Evolutionary conservation across 2,329 filamentous ascomycete species (phyloP).

Genomic region (Botrytis fragariae): DNA sequence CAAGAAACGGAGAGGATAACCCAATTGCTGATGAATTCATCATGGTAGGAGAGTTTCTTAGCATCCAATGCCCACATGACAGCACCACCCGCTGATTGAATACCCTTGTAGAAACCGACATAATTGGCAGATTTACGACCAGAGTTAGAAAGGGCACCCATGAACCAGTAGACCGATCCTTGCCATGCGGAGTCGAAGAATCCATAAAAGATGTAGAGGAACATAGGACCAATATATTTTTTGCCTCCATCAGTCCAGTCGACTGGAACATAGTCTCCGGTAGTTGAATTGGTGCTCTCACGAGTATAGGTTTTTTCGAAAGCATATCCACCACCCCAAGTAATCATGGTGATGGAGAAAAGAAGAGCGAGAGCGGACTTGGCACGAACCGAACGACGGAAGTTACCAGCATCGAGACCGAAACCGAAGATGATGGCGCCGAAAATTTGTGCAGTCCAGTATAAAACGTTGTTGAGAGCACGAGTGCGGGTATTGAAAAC

Average conservation of each 20-base stretch:
- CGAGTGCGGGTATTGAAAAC: constrained; percentile 73
- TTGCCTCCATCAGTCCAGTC: constrained; percentile 65
- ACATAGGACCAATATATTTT: constrained; percentile 73
- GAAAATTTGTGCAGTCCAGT: constrained; percentile 76
- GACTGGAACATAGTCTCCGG: constrained; percentile 25
- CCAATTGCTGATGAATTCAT: constrained; percentile 75
- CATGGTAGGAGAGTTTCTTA: constrained; percentile 61
- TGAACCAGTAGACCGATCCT: constrained; percentile 90
- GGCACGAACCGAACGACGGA: constrained; percentile 66
- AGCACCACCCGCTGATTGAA: constrained; percentile 83
- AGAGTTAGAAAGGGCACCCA: constrained; percentile 92
- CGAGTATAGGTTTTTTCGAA: constrained; percentile 67
- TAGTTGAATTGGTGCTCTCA: constrained; percentile 30
- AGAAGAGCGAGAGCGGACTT: constrained; percentile 61
- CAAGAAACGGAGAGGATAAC: constrained; percentile 71
- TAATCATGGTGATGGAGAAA: constrained; percentile 67
- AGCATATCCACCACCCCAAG: constrained; percentile 82
- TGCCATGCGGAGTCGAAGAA: constrained; percentile 91
- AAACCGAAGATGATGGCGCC: constrained; percentile 73
- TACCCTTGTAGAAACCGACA: constrained; percentile 85
- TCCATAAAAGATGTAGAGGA: constrained; percentile 87
- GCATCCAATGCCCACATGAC: constrained; percentile 72
- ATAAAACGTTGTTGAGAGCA: constrained; percentile 75
- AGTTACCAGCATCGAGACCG: constrained; percentile 58
- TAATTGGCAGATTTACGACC: constrained; percentile 89